Evolutionary conservation across 352 stramenopile species (phyloP).

Genomic region (Pythium angustatum): DNA sequence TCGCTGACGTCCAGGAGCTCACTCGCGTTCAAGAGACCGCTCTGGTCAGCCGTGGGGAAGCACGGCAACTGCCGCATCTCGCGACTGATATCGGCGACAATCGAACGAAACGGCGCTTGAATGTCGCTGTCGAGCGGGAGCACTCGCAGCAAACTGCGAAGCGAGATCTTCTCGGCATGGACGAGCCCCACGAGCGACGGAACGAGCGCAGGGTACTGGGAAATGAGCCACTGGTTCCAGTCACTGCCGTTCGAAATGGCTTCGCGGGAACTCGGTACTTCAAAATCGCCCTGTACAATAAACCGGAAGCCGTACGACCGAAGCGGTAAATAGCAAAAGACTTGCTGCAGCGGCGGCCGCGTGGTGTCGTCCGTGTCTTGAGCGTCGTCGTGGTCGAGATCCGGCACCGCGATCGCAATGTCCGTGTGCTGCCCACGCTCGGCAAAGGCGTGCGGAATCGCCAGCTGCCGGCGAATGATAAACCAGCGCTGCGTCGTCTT

Average conservation of each 20-base stretch:
- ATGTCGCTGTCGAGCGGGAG: constrained; percentile 73
- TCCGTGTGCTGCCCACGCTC: constrained; percentile 39
- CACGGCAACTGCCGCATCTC: constrained; percentile 53
- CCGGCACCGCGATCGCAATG: constrained; percentile 58
- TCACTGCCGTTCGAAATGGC: constrained; percentile 79
- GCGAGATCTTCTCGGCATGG: constrained; percentile 2
- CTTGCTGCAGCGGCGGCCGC: constrained; percentile 60
- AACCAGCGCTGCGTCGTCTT: constrained; percentile 59
- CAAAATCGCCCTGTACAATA: constrained; percentile 87
- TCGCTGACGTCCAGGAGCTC: constrained; percentile 55
- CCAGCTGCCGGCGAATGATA: constrained; percentile 48
- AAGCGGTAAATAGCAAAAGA: constrained; percentile 85
- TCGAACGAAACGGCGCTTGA: constrained; percentile 62
- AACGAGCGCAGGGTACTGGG: constrained; percentile 63
- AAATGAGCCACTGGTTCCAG: constrained; percentile 89
- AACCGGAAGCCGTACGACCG: constrained; percentile 83
- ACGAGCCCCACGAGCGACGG: constrained; percentile 20
- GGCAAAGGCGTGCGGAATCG: constrained; percentile 27
- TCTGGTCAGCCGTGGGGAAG: constrained; percentile 31
- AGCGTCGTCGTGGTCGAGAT: constrained; percentile 27
- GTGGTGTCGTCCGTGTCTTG: constrained; percentile 8
- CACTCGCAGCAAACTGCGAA: constrained; percentile 30
- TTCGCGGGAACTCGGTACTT: constrained; percentile 84
- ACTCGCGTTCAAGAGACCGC: not conserved
- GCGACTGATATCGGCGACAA: constrained; percentile 64